Conservation (phyloP, 2,329 filamentous ascomycete species). For the Hymenoscyphus infarciens region DNA sequence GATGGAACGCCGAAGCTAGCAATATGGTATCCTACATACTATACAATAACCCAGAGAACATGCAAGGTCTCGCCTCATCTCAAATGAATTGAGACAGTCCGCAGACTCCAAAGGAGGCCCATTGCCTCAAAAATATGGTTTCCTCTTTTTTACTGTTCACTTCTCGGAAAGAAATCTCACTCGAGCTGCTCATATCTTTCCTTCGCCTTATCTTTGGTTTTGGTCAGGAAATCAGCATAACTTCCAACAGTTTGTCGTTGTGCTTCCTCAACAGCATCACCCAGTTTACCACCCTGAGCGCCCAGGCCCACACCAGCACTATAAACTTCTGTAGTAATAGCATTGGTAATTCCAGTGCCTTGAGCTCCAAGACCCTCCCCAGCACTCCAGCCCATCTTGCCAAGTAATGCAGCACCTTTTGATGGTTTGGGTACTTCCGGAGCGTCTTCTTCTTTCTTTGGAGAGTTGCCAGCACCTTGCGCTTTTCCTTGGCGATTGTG, state of each 20-base stretch:
- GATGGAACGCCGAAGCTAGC: background rate
- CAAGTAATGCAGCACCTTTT: slow-evolving; percentile 64
- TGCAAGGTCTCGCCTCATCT: background rate
- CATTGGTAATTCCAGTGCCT: slow-evolving; percentile 59
- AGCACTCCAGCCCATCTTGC: slow-evolving; percentile 69
- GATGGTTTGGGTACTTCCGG: slow-evolving; percentile 44
- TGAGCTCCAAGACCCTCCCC: slow-evolving; percentile 63
- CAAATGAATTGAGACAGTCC: background rate
- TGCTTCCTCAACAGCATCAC: slow-evolving; percentile 63
- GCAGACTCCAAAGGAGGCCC: background rate
- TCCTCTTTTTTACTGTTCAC: background rate
- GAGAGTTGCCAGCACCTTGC: slow-evolving; percentile 16
- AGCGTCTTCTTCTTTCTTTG: slow-evolving; percentile 34
- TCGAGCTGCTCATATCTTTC: slow-evolving; percentile 60
- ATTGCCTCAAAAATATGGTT: background rate
- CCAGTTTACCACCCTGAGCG: slow-evolving; percentile 64
- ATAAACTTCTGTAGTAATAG: slow-evolving; percentile 62
- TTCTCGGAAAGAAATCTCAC: background rate
- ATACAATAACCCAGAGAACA: background rate
- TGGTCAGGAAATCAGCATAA: slow-evolving; percentile 60
- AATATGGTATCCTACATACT: background rate
- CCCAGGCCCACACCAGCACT: slow-evolving; percentile 66
- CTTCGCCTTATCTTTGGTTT: slow-evolving; percentile 62
- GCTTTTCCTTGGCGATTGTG: slow-evolving; percentile 36
- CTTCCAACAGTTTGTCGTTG: slow-evolving; percentile 56